Evolutionary conservation across 495 filamentous ascomycete species (phyloP).

Genomic region (Aspergillus baeticus): DNA sequence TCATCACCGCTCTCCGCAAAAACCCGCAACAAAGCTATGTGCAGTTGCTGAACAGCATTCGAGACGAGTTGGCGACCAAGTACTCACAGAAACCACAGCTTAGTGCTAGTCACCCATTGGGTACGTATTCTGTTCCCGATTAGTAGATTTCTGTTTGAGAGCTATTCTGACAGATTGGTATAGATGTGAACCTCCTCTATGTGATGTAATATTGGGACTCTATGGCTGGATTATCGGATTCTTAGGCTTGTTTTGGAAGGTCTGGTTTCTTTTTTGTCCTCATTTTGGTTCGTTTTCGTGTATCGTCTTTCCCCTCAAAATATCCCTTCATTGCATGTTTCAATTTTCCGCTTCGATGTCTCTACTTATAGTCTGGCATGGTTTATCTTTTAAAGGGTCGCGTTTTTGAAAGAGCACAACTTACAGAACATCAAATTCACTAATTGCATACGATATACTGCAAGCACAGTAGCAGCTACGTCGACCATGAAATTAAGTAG

Average conservation of each 20-base stretch:
- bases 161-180: conserved; percentile 24
- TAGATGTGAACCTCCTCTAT: conserved; percentile 64
- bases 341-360: neutral
- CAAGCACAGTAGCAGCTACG: no score
- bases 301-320: neutral
- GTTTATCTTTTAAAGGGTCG: neutral
- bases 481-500: no score
- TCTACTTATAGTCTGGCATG: neutral
- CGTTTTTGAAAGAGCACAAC: neutral
- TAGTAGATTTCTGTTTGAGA: conserved; percentile 16
- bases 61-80: conserved; percentile 82
- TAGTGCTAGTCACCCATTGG: conserved; percentile 92
- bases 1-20: conserved; percentile 91
- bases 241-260: conserved; percentile 12
- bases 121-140: conserved; percentile 51
- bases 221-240: conserved; percentile 4
- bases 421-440: no score
- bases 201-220: conserved; percentile 52
- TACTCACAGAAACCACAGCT: conserved; percentile 97
- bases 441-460: no score
- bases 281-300: neutral
- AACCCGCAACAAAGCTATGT: conserved; percentile 98
- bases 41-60: conserved; percentile 90
- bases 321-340: conserved; percentile 3
- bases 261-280: neutral